Evolutionary conservation across 1,284 basidiomycete species (phyloP), one percentile per base, ranked within the genome.

Genomic region (Phlebopus sp.): DNA sequence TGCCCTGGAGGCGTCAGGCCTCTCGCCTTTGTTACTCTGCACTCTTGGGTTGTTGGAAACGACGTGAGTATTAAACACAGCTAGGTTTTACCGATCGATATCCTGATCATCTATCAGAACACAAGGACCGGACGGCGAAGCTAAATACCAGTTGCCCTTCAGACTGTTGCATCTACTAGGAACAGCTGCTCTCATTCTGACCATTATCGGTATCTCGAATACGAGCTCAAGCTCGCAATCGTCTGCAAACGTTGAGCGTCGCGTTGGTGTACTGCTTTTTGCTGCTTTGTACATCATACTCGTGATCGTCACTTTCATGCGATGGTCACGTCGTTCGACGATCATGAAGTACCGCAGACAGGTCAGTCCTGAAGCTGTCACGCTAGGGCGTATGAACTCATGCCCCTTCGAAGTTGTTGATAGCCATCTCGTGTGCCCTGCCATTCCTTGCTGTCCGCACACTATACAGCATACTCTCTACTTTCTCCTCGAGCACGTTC

Each of bases 361-460:
- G 56, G 73, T 69, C 17, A 27, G 11, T 30, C n/a, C 5, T 23
- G 10, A 36, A 59, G 49, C 75, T 75, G 15, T n/a, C 17, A 35
- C 44, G 11, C 6, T 59, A 2, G 7, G 61, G 18, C 30, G 44
- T 32, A 35, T 43, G 42, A 42, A 36, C 55, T 53, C 30, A 54
- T 42, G 44, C 5, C 31, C 32, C 37, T 15, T 35, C 35, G 43
- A 21, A 53, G 53, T 39, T 56, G 4, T 47, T 86, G 40, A 56
- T 56, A 18, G 80, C 78, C 15, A 66, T 84, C 39, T 70, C 77
- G 11, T 31, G 68, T 42, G 78, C 78, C 4, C 63, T 85, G 13
- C 81, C 82, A 11, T 78, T 84, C 63, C 69, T 86, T 34, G 76
- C 72, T 10, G 72, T 78, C 29, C 79, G 84, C 32, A 68, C 78